Evolutionary conservation across 148 eudicot species (phyloP), one percentile per base, ranked within the genome.

Genomic region (Cornus suecica): DNA sequence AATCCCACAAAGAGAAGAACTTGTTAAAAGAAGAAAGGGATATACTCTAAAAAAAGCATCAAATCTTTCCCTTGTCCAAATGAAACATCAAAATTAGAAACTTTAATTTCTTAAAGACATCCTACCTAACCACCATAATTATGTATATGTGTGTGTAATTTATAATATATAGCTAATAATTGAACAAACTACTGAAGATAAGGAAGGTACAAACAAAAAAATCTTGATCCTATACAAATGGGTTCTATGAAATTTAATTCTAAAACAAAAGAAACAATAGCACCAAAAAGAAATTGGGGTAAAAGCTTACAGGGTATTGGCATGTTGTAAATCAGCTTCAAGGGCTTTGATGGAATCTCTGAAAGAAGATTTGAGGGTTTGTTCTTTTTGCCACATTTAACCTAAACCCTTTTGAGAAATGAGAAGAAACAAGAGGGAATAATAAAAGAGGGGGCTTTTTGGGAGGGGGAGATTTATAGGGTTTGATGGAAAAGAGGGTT

Each of bases 261-360:
- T 32, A 3, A 32, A 32, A 32, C 37, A 4, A 32, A 32, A 32
- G 37, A 32, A 32, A 32, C 4, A 32, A 45, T 14, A 45, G 52
- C 52, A 4, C 52, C 1, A 2, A 45, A 11, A 4, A 10, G 10
- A 13, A 28, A 45, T 24, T 26, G 29, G 54, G n/a, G n/a, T n/a
- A 80, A 69, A 23, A 26, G 66, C 87, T 87, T 88, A 91, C 97
- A 94, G 76, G 63, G 54, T 82, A 81, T 94, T 94, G 83, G 98
- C 97, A 91, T 94, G 94, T 22, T 88, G 97, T 42, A 94, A 85
- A 86, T 94, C 90, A 90, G 94, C 92, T 87, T 91, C 97, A 82
- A 91, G 91, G 78, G 90, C 76, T 79, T 91, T 84, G 71, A 91
- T 79, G 31, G 97, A 94, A 72, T 91, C 97, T 79, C 84, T 87